Conservation (phyloP, 2,329 filamentous ascomycete species). For the Cladosporium oxysporum region DNA sequence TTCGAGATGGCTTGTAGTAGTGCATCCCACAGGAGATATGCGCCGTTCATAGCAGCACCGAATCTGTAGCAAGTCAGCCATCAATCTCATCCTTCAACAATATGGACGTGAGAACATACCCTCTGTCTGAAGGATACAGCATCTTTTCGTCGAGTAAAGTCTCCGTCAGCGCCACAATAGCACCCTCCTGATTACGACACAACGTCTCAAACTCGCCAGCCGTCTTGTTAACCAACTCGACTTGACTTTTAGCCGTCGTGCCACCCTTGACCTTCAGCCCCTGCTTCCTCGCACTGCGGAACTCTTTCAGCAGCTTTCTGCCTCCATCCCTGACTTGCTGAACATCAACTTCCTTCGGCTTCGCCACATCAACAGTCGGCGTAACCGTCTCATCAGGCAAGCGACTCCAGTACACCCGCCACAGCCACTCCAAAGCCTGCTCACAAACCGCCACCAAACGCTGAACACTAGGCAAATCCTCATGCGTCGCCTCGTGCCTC, state of each 20-base stretch:
- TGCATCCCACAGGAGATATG: slow-evolving; percentile 48
- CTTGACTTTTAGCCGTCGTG: slow-evolving; percentile 30
- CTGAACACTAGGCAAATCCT: slow-evolving; percentile 75
- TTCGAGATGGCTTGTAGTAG: slow-evolving; percentile 42
- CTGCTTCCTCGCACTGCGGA: slow-evolving; percentile 29
- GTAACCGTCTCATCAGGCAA: slow-evolving; percentile 41
- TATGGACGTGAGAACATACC: slow-evolving; percentile 26
- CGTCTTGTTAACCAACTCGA: slow-evolving; percentile 32
- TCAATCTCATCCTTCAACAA: background rate
- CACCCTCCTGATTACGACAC: slow-evolving; percentile 16
- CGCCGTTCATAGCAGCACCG: slow-evolving; percentile 43
- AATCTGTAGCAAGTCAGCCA: slow-evolving; percentile 27
- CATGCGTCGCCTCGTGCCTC: slow-evolving; percentile 86
- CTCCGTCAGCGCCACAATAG: slow-evolving; percentile 25
- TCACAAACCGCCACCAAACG: slow-evolving; percentile 69
- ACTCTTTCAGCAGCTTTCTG: slow-evolving; percentile 28
- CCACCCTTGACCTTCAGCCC: slow-evolving; percentile 38
- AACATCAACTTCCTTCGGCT: slow-evolving; percentile 32
- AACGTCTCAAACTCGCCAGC: slow-evolving; percentile 9
- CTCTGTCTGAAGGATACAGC: slow-evolving; percentile 40
- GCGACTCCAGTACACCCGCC: slow-evolving; percentile 79
- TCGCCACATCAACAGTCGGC: slow-evolving; percentile 17
- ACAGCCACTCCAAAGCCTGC: slow-evolving; percentile 80
- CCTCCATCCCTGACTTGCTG: slow-evolving; percentile 37
- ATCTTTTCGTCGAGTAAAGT: slow-evolving; percentile 40